These are phyloP conservation scores for Globisporangium takayamanum DNA, from an alignment of 352 stramenopile species.

Conservation along the genomic window DNA sequence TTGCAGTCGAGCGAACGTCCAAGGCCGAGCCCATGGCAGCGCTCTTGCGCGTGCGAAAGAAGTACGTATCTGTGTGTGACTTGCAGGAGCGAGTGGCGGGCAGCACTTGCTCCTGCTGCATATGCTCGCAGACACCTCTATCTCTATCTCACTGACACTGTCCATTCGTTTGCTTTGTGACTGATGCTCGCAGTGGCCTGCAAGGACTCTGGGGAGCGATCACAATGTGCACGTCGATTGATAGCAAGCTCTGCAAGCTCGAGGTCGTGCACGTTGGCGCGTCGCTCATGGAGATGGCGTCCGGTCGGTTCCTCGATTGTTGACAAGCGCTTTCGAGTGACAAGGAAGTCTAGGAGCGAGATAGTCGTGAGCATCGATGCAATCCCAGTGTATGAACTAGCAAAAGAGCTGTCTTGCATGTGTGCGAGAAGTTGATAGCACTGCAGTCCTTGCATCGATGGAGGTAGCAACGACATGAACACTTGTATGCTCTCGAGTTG, in stretches of 20 bases:
- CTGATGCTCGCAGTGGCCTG: slow-evolving; percentile 26
- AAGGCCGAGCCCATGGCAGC: slow-evolving; percentile 41
- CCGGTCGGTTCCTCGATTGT: slow-evolving; percentile 33
- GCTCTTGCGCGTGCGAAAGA: slow-evolving; percentile 56
- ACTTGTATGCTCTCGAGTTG: too few species aligned
- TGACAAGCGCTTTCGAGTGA: background rate
- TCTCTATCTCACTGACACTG: background rate
- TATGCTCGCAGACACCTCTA: background rate
- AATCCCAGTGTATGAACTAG: too few species aligned
- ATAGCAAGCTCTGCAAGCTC: slow-evolving; percentile 28
- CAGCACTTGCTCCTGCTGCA: too few species aligned
- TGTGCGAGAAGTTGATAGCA: too few species aligned
- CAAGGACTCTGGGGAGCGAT: slow-evolving; percentile 56
- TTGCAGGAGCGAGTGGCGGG: too few species aligned
- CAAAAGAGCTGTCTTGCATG: too few species aligned
- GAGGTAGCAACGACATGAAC: too few species aligned
- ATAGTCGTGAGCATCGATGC: too few species aligned
- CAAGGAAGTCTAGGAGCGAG: too few species aligned
- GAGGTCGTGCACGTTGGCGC: slow-evolving; percentile 15
- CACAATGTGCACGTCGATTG: slow-evolving; percentile 67
- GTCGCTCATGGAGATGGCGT: slow-evolving; percentile 60
- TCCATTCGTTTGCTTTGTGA: background rate
- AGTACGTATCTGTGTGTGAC: slow-evolving; percentile 12
- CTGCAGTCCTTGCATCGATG: too few species aligned
- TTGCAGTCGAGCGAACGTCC: slow-evolving; percentile 22